A percentile compares a stretch with the other conserved stretches of the same genome.
Evolutionary conservation across 768 basidiomycete species (phyloP).

Genomic region (Obba rivulosa): DNA sequence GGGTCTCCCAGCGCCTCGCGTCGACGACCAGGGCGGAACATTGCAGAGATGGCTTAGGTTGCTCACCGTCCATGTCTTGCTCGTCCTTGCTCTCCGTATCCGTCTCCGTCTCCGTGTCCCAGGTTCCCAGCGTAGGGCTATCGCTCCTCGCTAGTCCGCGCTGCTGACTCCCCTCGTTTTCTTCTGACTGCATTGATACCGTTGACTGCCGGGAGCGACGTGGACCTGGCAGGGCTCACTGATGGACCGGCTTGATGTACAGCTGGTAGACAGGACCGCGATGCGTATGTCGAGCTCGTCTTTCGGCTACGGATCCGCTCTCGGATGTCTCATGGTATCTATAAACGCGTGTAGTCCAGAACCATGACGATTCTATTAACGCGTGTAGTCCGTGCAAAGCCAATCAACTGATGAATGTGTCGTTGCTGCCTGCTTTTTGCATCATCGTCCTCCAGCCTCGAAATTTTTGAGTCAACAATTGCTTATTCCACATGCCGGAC

Average conservation of each 20-base stretch:
- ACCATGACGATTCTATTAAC: too few species aligned
- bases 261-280: too few species aligned
- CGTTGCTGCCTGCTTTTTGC: too few species aligned
- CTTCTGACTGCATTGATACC: neutral
- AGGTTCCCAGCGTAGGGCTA: constrained; percentile 9
- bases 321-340: too few species aligned
- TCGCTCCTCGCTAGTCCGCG: constrained; percentile 1
- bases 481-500: too few species aligned
- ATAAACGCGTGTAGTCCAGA: too few species aligned
- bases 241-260: neutral
- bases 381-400: too few species aligned
- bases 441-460: too few species aligned
- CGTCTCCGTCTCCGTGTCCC: neutral
- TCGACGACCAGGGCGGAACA: neutral
- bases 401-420: too few species aligned
- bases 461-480: too few species aligned
- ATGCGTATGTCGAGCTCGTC: too few species aligned
- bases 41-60: neutral
- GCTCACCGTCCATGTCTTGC: constrained; percentile 2
- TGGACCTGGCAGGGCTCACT: neutral
- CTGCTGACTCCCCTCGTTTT: neutral
- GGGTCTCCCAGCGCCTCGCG: neutral
- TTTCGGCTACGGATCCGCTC: too few species aligned
- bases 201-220: neutral
- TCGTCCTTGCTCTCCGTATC: neutral